Evolutionary conservation across 495 filamentous ascomycete genomes (phyloP), one percentile per base, ranked within the genome.

Genomic region (Penicilliopsis zonata): DNA sequence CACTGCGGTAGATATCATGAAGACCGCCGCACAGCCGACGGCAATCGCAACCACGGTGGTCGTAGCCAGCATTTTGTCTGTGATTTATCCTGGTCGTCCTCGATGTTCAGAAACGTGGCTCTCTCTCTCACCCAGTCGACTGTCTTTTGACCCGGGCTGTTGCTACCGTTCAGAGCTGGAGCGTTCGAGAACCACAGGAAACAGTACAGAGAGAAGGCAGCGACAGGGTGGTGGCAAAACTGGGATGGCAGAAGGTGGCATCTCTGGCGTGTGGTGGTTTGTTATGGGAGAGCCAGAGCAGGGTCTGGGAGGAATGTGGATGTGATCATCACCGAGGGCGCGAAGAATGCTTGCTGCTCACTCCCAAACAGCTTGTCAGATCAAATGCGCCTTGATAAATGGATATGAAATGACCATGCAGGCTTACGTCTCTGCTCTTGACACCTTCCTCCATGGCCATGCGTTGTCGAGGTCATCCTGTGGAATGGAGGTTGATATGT

Each of bases 11-110:
- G 43, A 31, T 9, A 59, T 47, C 18, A 66, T 44, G 34, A 67
- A 49, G 9, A 62, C 29, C 33, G 55, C 54, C 13, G 56, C 56
- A 32, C 50, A 52, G 20, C 49, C 55, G 23, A 59, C 57, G 29
- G 63, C 57, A 34, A 68, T 55, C 27, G 60, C 65, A 27, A 65
- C 51, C 22, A 63, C 44, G 13, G 49, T 44, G 19, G 47, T 55
- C 29, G 61, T 36, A 21, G 42, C 40, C 35, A 55, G 38, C 59
- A 65, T 65, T 31, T 38, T 52, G 43, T 20, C 34, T 32, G 33
- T 24, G 18, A 36, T 34, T 10, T 35, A 10, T 26, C n/a, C 4
- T 27, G n/a, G 25, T 27, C n/a, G 5, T 27, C n/a, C 4, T 27
- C 10, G n/a, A 5, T n/a, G 10, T 27, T 27, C 10, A 5, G 25